Conservation (phyloP, 805 yeast species). For the Cyberlindnera amylophila region DNA sequence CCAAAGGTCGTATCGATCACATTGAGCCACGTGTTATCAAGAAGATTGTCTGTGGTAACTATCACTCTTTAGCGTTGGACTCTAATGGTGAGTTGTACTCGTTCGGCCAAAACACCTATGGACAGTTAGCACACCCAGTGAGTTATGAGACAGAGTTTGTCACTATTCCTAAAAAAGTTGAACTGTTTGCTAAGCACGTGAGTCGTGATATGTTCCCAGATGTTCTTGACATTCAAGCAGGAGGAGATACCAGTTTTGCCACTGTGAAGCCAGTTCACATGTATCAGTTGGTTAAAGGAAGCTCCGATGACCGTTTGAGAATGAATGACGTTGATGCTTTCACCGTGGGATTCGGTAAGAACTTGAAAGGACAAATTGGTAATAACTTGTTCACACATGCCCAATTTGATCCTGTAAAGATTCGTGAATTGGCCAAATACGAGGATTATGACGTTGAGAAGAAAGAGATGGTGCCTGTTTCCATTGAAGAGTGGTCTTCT, state of each 20-base stretch:
- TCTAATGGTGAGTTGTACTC: slow-evolving; percentile 66
- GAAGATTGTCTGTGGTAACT: slow-evolving; percentile 68
- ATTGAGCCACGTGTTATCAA: slow-evolving; percentile 42
- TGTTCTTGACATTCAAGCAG: slow-evolving; percentile 58
- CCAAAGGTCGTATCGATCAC: slow-evolving; percentile 22
- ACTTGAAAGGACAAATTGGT: slow-evolving; percentile 84
- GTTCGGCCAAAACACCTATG: slow-evolving; percentile 81
- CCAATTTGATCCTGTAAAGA: slow-evolving; percentile 58
- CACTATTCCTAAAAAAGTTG: slow-evolving; percentile 62
- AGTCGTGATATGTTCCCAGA: slow-evolving; percentile 40
- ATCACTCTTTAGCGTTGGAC: slow-evolving; percentile 72
- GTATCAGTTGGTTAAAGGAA: slow-evolving; percentile 28
- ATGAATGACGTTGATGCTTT: slow-evolving; percentile 28
- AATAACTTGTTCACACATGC: slow-evolving; percentile 72
- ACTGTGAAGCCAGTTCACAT: slow-evolving; percentile 33
- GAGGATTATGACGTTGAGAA: slow-evolving; percentile 51
- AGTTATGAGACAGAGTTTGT: slow-evolving; percentile 61
- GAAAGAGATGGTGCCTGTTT: slow-evolving; percentile 40
- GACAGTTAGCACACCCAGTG: slow-evolving; percentile 78
- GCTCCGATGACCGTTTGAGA: slow-evolving; percentile 18
- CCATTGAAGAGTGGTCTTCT: slow-evolving; percentile 48
- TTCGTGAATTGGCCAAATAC: slow-evolving; percentile 39
- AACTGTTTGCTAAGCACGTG: slow-evolving; percentile 38
- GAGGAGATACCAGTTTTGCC: slow-evolving; percentile 62
- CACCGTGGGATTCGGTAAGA: slow-evolving; percentile 73